Percentiles rank a stretch among this genome's conserved stretches.
These are phyloP conservation scores for Zymoseptoria tritici DNA, from an alignment of 2,329 filamentous ascomycete species.

Conservation along the genomic window DNA sequence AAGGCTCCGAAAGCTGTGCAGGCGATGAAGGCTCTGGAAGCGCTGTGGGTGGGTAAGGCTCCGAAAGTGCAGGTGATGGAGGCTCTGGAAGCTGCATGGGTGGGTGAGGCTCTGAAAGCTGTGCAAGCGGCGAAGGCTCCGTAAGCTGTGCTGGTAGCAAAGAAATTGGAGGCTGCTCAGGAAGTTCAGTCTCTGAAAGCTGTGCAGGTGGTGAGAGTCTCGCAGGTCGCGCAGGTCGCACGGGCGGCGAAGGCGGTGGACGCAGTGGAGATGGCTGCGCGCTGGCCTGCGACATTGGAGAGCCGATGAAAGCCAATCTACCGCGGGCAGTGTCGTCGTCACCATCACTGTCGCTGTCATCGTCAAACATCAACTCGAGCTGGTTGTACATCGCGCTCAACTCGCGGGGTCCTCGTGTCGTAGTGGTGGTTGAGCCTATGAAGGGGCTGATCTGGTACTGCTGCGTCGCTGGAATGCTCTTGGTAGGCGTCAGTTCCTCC, in stretches of 20 bases:
- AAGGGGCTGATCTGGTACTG: slow-evolving; percentile 3
- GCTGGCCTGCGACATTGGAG: neutral
- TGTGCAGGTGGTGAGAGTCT: neutral
- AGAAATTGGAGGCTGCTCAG: too few relatives aligned
- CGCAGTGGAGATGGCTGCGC: neutral
- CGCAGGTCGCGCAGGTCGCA: too few relatives aligned
- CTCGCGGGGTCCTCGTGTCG: neutral
- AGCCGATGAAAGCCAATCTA: neutral
- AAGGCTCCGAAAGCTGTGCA: neutral
- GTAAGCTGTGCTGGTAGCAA: too few relatives aligned
- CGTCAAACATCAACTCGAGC: neutral
- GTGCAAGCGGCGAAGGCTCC: neutral
- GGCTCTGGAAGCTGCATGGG: neutral
- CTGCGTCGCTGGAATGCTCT: neutral
- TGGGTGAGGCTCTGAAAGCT: neutral
- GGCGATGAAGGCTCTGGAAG: neutral
- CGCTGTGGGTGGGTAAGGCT: neutral
- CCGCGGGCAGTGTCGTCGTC: neutral
- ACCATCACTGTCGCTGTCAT: neutral
- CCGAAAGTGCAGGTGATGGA: neutral
- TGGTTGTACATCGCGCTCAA: neutral
- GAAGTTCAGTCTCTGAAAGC: neutral
- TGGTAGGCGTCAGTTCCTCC: neutral
- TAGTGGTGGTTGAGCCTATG: neutral
- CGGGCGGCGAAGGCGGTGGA: neutral